These are phyloP conservation scores for Stipa capillata DNA, from an alignment of 176 grass and related monocot genomes.

Conservation along the genomic window DNA sequence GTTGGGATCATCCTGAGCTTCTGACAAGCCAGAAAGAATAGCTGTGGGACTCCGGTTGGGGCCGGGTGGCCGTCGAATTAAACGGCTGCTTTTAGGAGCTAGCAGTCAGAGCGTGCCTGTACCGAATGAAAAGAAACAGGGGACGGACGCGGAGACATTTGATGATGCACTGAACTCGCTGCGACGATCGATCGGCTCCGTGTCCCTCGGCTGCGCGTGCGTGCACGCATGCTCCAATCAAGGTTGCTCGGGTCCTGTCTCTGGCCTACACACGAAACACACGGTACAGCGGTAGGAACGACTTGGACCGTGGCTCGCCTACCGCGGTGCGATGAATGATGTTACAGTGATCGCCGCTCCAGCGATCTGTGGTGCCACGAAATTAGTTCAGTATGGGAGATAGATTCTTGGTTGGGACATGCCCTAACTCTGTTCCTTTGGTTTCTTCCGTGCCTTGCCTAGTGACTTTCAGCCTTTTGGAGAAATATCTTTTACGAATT, in stretches of 20 bases:
- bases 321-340: neutral
- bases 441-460: too few species aligned
- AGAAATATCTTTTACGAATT: too few species aligned
- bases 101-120: neutral
- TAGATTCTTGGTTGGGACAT: too few species aligned
- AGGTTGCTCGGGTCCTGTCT: too few species aligned
- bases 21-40: neutral
- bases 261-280: neutral
- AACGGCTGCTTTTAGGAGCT: neutral
- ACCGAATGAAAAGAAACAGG: neutral
- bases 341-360: neutral
- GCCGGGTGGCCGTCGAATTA: too few species aligned
- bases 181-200: constrained; percentile 28
- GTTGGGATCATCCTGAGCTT: too few species aligned
- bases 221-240: too few species aligned
- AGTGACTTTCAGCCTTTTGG: too few species aligned
- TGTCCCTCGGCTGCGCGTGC: neutral
- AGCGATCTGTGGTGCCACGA: neutral
- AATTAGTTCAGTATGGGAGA: too few species aligned
- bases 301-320: neutral
- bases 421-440: too few species aligned
- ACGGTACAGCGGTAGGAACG: neutral
- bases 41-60: too few species aligned
- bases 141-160: neutral
- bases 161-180: constrained; percentile 9